Percentiles rank a stretch among this genome's conserved stretches.
Evolutionary conservation across 192 early-diverging fungal species (phyloP).

Genomic region (Funneliformis geosporum): DNA sequence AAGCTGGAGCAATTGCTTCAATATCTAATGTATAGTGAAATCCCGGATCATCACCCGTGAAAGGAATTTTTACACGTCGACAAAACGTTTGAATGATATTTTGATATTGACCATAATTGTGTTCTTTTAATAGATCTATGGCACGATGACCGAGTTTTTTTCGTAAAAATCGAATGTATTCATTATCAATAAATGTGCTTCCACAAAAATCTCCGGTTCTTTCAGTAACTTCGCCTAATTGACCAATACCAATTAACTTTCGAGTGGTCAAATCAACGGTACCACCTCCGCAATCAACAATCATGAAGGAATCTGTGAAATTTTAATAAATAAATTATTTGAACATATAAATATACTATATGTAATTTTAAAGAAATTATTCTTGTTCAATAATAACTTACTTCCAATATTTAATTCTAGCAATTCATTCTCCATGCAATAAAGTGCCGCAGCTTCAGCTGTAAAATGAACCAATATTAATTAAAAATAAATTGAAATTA

Average conservation of each 20-base stretch:
- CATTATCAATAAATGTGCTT: not conserved
- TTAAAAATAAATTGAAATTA: not conserved
- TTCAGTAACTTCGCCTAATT: not conserved
- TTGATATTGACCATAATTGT: not conserved
- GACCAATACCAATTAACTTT: not conserved
- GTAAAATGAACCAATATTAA: not conserved
- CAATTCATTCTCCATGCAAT: not conserved
- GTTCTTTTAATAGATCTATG: not conserved
- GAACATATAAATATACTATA: too few relatives aligned
- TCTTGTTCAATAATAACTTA: not conserved
- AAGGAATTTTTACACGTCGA: not conserved
- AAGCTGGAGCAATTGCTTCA: not conserved
- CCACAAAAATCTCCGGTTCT: not conserved
- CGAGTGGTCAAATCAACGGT: not conserved
- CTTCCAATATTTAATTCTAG: not conserved
- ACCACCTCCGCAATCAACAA: not conserved
- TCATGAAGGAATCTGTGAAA: not conserved
- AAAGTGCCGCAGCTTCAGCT: slow-evolving; percentile 20
- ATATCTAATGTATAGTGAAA: not conserved
- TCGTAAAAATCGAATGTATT: not conserved
- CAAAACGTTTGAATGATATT: not conserved
- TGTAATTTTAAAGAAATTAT: too few relatives aligned
- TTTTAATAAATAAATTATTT: not conserved
- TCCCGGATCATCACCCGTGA: not conserved
- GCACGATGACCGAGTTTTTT: not conserved